Evolutionary conservation across 1,139 yeast species (phyloP).

Genomic region (Diutina neorugosa): DNA sequence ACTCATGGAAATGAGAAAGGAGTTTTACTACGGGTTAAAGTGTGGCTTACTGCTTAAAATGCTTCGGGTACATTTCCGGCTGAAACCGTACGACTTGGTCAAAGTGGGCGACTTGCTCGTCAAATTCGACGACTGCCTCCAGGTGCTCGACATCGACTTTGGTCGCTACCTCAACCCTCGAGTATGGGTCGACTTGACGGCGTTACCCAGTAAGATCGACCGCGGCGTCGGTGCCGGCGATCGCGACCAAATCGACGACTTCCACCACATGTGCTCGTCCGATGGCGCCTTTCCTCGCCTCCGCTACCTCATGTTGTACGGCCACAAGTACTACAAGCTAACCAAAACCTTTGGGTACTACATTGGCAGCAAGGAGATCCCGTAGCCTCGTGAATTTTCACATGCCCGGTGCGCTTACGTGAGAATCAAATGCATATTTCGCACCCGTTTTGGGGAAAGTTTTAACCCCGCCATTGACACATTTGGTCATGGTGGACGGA

Average conservation of each 20-base stretch:
- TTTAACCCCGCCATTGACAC: background rate
- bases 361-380: background rate
- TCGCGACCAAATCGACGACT: background rate
- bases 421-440: background rate
- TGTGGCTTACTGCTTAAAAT: background rate
- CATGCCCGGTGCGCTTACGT: background rate
- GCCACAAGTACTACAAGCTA: background rate
- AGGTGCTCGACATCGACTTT: background rate
- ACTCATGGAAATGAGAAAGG: background rate
- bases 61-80: background rate
- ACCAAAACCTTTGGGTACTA: constrained; percentile 4
- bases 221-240: background rate
- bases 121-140: background rate
- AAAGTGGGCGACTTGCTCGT: background rate
- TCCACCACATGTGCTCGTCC: background rate
- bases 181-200: background rate
- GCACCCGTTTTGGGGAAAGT: background rate
- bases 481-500: no score
- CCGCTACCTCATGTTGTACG: background rate
- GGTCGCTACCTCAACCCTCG: background rate
- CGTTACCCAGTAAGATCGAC: background rate
- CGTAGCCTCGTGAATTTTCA: background rate
- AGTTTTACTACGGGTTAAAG: background rate
- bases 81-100: background rate
- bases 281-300: background rate